phyloP scores from a whole-genome alignment of 495 filamentous ascomycete genomes.

The Annulohypoxylon nitens region DNA sequence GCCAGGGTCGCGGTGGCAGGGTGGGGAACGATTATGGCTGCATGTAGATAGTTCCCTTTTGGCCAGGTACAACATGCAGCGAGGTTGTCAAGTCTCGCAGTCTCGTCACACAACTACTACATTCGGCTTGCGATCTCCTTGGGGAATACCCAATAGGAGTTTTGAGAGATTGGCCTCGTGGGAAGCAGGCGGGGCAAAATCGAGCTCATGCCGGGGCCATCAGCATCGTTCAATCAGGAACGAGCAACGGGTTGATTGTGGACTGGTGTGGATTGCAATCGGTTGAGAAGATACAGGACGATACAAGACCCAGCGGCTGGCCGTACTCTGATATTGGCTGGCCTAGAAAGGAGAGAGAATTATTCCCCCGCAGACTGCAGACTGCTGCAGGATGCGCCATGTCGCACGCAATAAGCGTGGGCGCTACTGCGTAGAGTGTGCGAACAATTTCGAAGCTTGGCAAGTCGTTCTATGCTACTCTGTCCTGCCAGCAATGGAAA shows the following conservation, averaged over 20 bases:
- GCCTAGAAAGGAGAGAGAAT: conserved; percentile 35
- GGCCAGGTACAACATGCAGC: conserved; percentile 44
- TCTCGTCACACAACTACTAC: conserved; percentile 48
- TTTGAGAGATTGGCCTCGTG: conserved; percentile 49
- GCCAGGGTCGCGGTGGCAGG: conserved; percentile 37
- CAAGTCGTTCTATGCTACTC: not conserved
- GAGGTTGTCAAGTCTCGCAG: conserved; percentile 42
- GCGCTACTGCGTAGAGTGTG: conserved; percentile 34
- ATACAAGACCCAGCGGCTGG: conserved; percentile 58
- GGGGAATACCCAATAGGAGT: conserved; percentile 45
- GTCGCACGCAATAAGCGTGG: conserved; percentile 47
- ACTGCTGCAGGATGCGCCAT: conserved; percentile 4
- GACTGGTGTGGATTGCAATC: conserved; percentile 42
- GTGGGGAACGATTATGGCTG: conserved; percentile 33
- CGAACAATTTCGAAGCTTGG: conserved; percentile 35
- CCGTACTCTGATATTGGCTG: conserved; percentile 64
- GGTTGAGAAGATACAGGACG: conserved; percentile 40
- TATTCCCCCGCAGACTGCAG: conserved; percentile 48
- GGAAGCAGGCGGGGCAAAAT: conserved; percentile 43
- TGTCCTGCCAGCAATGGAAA: not conserved
- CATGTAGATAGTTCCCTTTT: conserved; percentile 34
- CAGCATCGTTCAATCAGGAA: conserved; percentile 44
- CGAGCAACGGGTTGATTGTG: conserved; percentile 33
- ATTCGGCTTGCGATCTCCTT: conserved; percentile 45
- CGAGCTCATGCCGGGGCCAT: conserved; percentile 25